Evolutionary conservation across 345 rosid genomes (phyloP), one percentile per base, ranked within the genome.

Genomic region (Gossypium stocksii): DNA sequence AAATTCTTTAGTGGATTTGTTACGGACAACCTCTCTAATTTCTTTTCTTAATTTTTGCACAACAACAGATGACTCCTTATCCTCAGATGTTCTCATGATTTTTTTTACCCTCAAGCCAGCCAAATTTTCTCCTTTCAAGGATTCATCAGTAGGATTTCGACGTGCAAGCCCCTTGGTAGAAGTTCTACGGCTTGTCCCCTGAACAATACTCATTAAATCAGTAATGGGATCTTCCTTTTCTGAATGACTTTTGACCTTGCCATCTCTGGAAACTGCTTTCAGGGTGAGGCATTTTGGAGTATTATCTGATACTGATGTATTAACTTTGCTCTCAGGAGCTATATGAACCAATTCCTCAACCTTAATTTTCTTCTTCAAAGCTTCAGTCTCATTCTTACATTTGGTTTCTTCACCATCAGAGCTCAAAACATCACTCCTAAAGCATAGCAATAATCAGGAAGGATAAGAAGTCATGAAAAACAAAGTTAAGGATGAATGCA

Each of bases 51-150:
- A 87, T 66, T 89, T 86, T 83, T 93, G 90, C 82, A 93, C 97
- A 63, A 80, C 80, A 68, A 66, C 79, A 56, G 93, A 82, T 71
- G 96, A 88, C 74, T 95, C 97, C 72, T 87, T 82, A 77, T 89
- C 97, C 65, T 88, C 92, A 23, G 79, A 74, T 49, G 81, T 49
- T 72, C 91, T 90, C 90, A 93, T 89, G 75, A 95, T 91, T 87
- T 90, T 95, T 83, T 95, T 95, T 29, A 95, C 94, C 82, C 99
- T 87, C 88, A 95, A 82, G 75, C 97, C 89, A 53, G 85, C 84
- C 56, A 67, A 78, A 82, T 56, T 85, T 71, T 87, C 96, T 81
- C 79, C 85, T 73, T 71, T 78, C 70, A 83, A 84, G 78, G 83
- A 77, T 79, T 76, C 83, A 82, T 80, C 81, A 38, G 78, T 69